phyloP scores from a whole-genome alignment of 164 flowering plant genomes.

The Kingdonia uniflora region DNA sequence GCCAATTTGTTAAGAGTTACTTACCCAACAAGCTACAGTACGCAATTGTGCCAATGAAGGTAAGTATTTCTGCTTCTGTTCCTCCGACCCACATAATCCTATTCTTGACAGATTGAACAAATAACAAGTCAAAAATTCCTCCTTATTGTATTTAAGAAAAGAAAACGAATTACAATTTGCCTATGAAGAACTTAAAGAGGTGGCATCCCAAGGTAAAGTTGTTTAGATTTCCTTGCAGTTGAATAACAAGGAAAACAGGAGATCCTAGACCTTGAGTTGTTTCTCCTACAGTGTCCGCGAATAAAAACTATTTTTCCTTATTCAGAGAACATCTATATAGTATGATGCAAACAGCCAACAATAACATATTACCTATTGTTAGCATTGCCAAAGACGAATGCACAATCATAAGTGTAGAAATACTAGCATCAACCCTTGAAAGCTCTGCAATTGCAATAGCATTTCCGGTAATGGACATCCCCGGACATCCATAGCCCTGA shows the following conservation, averaged over 20 bases:
- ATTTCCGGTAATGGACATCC: constrained; percentile 66
- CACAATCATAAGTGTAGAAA: constrained; percentile 2
- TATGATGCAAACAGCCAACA: constrained; percentile 37
- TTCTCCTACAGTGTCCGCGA: too few species aligned
- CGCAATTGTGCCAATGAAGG: constrained; percentile 70
- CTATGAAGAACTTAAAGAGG: not conserved
- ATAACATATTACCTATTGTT: constrained; percentile 55
- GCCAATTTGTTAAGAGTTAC: constrained; percentile 7
- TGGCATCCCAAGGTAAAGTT: too few species aligned
- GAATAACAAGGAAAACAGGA: not conserved
- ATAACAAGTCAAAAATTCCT: not conserved
- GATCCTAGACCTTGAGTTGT: not conserved
- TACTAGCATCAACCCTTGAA: constrained; percentile 60
- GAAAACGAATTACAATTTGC: too few species aligned
- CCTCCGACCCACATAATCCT: constrained; percentile 89
- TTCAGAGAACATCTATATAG: constrained; percentile 76
- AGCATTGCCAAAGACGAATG: constrained; percentile 97
- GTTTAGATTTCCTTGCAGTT: not conserved
- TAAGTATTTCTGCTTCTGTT: constrained; percentile 76
- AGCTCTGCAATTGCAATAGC: constrained; percentile 73
- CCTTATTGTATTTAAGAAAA: too few species aligned
- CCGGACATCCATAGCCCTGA: constrained; percentile 96
- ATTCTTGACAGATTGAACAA: constrained; percentile 17
- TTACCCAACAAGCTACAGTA: constrained; percentile 83
- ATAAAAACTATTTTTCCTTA: constrained; percentile 41